Base-by-base conservation (phyloP, 2,329 filamentous ascomycete species). In the Pseudonectria foliicola region DNA sequence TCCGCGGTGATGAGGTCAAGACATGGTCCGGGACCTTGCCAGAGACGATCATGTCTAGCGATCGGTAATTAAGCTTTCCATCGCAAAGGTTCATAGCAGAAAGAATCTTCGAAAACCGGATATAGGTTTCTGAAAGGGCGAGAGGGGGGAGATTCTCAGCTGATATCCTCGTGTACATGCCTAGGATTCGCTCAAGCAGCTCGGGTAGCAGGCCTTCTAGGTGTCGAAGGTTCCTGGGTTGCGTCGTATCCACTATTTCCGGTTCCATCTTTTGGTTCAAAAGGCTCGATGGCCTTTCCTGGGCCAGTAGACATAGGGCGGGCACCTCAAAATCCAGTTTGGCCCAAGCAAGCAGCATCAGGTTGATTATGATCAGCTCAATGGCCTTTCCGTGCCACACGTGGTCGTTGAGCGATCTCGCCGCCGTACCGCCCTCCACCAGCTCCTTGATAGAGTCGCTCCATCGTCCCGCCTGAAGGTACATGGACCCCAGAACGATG, bases 311-410 rank as follows among this genome's bases (percentile, higher is more conserved):
- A 42, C 76, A 74, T 12, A 81, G 60, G 8, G 65, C 58, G 3
- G 77, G 77, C n/a, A 92, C 73, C 50, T 81, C 74, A 50, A 96
- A 96, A 53, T 92, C 84, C 50, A 90, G 70, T 4, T 81, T 83
- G 25, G 82, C 76, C 85, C 88, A 95, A 21, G 80, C 84, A 42
- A 94, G 77, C 50, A 96, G 75, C 27, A 96, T 55, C 46, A 96
- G 71, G 53, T 83, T 87, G 16, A 94, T 71, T 30, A 92, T 66
- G 40, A 94, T 85, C 18, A 89, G 79, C 56, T 98, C 93, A 13
- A 98, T 69, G 1, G 87, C 89, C 61, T 96, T 96, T 13, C 85
- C 92, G 62, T 95, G 87, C 90, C 92, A 98, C n/a, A 96, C 60
- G 60, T 95, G 86, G 60, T 98, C 92, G 50, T 87, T 89, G 39